Evolutionary conservation across 1,284 basidiomycete genomes (phyloP).

Genomic region (Phellopilus nigrolimitatus): DNA sequence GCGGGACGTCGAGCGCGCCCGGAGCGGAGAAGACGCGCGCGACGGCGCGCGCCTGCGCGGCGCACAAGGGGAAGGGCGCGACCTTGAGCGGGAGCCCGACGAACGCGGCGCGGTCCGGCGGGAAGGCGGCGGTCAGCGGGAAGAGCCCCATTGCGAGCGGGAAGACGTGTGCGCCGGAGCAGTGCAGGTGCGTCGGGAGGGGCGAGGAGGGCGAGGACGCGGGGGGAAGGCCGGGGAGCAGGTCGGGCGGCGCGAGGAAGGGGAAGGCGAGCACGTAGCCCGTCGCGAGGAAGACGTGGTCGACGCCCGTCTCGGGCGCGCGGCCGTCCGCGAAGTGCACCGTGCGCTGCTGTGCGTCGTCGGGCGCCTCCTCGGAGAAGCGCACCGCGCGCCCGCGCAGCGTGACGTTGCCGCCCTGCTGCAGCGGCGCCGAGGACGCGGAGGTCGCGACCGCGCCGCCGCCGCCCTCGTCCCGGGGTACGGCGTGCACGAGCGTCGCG

Average conservation of each 20-base stretch:
- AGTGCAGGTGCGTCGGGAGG: constrained; percentile 46
- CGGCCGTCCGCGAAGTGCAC: constrained; percentile 60
- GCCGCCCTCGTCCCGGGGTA: too few species aligned
- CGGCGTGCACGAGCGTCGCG: constrained; percentile 51
- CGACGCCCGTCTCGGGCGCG: constrained; percentile 47
- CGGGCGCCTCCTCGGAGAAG: constrained; percentile 35
- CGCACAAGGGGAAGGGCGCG: constrained; percentile 59
- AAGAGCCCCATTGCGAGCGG: constrained; percentile 55
- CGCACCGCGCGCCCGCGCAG: constrained; percentile 39
- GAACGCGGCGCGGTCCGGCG: constrained; percentile 55
- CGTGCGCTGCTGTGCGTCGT: constrained; percentile 25
- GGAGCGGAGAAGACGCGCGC: constrained; percentile 50
- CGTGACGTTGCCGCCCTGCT: constrained; percentile 37
- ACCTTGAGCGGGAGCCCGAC: constrained; percentile 54
- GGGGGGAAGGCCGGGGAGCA: constrained; percentile 32
- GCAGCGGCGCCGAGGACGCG: constrained; percentile 24
- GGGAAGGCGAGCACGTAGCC: constrained; percentile 63
- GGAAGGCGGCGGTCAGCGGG: constrained; percentile 43
- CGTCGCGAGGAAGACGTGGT: constrained; percentile 66
- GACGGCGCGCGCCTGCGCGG: constrained; percentile 61
- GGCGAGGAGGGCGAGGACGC: constrained; percentile 35
- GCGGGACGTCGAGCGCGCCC: constrained; percentile 39
- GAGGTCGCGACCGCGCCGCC: too few species aligned
- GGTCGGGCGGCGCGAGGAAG: constrained; percentile 45
- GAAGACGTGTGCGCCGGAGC: constrained; percentile 60